Evolutionary conservation across 2,329 filamentous ascomycete species (phyloP), one percentile per base, ranked within the genome.

Genomic region (Verticillium isaacii): DNA sequence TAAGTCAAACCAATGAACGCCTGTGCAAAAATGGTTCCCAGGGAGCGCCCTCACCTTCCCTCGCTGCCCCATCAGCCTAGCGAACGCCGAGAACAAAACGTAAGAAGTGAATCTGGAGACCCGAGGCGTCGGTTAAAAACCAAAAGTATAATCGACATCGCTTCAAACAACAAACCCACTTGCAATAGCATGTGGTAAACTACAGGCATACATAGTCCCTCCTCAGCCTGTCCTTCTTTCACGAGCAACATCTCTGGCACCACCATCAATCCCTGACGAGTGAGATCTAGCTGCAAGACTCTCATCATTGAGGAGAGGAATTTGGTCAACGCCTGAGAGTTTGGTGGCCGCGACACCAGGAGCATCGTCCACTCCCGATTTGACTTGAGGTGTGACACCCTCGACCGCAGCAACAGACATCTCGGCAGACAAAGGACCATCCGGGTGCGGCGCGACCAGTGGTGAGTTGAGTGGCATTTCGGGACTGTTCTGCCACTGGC

Each of bases 401-500:
- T 68, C 65, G 55, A 57, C 65, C 32, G 52, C 45, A 15, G 64
- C 36, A 14, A 61, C 19, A 1, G 54, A 56, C 19, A 65, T 50
- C 34, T 65, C 64, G 25, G 32, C 60, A 14, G 64, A 62, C 12
- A 54, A 23, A 4, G 58, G 34, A 60, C 50, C 59, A 12, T 62
- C 68, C 6, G 66, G 66, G 32, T 70, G 73, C 3, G 80, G 77
- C 23, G 73, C 75, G 66, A 78, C 68, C 15, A 73, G 52, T 1
- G 78, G 79, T 7, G 74, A 77, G 23, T 71, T 71, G n/a, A 73
- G 62, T 62, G 70, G 71, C 9, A 80, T 68, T 17, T 86, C 84
- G 1, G 85, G 82, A 36, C 78, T 83, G 64, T 80, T 82, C 74
- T 97, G 93, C 92, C 92, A 96, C 73, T 92, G 94, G 56, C 89